phyloP scores from a whole-genome alignment of 306 rosid genomes.

The Ziziphus jujuba region DNA sequence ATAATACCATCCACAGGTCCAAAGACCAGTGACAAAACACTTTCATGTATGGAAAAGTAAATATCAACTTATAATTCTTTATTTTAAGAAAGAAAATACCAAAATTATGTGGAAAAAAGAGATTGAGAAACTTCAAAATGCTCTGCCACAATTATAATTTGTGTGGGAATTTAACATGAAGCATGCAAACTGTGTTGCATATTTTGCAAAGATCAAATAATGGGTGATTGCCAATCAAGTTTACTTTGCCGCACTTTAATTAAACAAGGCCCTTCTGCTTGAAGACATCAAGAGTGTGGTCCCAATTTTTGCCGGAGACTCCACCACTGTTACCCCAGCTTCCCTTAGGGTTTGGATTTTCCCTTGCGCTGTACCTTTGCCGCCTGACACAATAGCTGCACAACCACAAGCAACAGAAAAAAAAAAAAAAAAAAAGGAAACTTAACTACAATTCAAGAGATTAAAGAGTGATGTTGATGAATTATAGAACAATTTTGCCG shows the following conservation, averaged over 20 bases:
- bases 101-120: not conserved
- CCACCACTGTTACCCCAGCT: constrained; percentile 92
- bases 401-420: constrained; percentile 26
- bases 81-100: not conserved
- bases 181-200: constrained; percentile 3
- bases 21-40: too few relatives aligned
- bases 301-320: constrained; percentile 97
- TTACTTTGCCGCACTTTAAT: constrained; percentile 31
- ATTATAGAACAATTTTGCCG: too few relatives aligned
- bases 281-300: constrained; percentile 77
- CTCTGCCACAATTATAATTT: not conserved
- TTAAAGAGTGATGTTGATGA: not conserved
- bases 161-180: not conserved
- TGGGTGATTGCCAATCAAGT: not conserved
- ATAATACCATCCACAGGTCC: too few relatives aligned
- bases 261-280: constrained; percentile 80
- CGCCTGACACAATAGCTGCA: constrained; percentile 98
- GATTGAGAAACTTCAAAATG: constrained; percentile 5
- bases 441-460: not conserved
- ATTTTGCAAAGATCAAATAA: not conserved
- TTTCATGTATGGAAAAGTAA: too few relatives aligned
- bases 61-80: too few relatives aligned
- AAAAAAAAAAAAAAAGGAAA: not conserved
- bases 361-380: constrained; percentile 98
- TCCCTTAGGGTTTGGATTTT: constrained; percentile 81